Evolutionary conservation across 768 basidiomycete genomes (phyloP).

Genomic region (Rhodotorula taiwanensis): DNA sequence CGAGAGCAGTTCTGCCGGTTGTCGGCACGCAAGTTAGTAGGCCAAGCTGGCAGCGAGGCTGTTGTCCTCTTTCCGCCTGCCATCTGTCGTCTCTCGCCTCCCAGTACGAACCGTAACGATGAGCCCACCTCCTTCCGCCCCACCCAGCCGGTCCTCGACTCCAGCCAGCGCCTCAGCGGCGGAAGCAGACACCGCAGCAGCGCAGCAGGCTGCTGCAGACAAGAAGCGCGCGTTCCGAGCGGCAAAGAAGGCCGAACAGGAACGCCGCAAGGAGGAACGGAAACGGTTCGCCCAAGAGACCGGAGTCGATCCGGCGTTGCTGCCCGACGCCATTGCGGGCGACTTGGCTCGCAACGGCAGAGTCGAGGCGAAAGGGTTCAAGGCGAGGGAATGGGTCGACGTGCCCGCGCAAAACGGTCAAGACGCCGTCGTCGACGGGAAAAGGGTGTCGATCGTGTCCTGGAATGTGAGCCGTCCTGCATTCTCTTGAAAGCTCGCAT

Average conservation of each 20-base stretch:
- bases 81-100: no score
- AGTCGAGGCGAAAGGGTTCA: conserved; percentile 14
- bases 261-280: conserved; percentile 18
- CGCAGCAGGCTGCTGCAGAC: not conserved
- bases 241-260: conserved; percentile 25
- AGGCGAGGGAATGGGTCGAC: conserved; percentile 22
- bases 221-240: conserved; percentile 21
- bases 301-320: conserved; percentile 19
- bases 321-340: conserved; percentile 7
- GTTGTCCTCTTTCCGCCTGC: no score
- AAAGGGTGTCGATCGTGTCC: conserved; percentile 15
- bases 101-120: no score
- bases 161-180: not conserved
- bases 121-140: no score
- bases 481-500: no score
- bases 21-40: no score
- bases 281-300: conserved; percentile 13
- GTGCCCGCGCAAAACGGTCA: not conserved
- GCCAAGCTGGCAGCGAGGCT: no score
- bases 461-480: conserved; percentile 30
- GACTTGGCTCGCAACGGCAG: not conserved
- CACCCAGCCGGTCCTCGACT: not conserved
- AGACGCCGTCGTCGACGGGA: not conserved
- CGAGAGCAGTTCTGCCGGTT: no score
- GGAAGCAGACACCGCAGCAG: no score